Percentiles rank a stretch among this genome's conserved stretches.
Evolutionary conservation across 768 basidiomycete species (phyloP).

Genomic region (Rhodotorula taiwanensis): DNA sequence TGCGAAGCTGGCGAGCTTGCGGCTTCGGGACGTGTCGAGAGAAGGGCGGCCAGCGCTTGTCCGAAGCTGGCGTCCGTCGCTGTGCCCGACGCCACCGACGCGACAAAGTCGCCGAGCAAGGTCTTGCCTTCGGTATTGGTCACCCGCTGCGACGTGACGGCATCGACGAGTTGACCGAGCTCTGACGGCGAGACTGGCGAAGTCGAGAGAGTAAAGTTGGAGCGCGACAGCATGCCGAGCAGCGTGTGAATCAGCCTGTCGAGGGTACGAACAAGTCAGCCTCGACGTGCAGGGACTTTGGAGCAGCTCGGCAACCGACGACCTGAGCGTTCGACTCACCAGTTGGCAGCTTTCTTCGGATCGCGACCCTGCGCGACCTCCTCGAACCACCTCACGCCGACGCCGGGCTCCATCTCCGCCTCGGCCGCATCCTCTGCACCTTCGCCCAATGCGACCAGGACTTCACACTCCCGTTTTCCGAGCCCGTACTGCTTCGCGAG

Average conservation of each 20-base stretch:
- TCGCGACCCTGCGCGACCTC: constrained; percentile 49
- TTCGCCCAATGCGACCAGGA: constrained; percentile 63
- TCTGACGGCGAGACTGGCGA: constrained; percentile 59
- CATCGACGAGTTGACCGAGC: constrained; percentile 68
- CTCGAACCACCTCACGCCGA: constrained; percentile 76
- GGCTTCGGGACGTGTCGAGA: no score
- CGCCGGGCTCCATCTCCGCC: constrained; percentile 49
- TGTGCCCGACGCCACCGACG: background rate
- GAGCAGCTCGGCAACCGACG: no score
- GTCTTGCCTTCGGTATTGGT: constrained; percentile 51
- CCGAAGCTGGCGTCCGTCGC: constrained; percentile 14
- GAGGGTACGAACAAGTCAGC: background rate
- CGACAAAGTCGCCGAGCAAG: background rate
- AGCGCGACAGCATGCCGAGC: constrained; percentile 64
- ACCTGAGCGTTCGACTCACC: constrained; percentile 51
- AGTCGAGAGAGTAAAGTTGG: constrained; percentile 54
- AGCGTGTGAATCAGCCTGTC: constrained; percentile 82
- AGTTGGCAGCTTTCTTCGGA: constrained; percentile 65
- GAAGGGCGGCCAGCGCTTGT: constrained; percentile 46
- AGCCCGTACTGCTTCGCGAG: constrained; percentile 54
- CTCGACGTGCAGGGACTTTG: no score
- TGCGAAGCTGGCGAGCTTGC: no score
- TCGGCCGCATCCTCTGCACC: constrained; percentile 60
- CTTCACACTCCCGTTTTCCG: constrained; percentile 61
- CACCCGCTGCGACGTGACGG: constrained; percentile 60